phyloP scores from a whole-genome alignment of 2,329 filamentous ascomycete species.

The Stagonosporopsis cucurbitacearum region DNA sequence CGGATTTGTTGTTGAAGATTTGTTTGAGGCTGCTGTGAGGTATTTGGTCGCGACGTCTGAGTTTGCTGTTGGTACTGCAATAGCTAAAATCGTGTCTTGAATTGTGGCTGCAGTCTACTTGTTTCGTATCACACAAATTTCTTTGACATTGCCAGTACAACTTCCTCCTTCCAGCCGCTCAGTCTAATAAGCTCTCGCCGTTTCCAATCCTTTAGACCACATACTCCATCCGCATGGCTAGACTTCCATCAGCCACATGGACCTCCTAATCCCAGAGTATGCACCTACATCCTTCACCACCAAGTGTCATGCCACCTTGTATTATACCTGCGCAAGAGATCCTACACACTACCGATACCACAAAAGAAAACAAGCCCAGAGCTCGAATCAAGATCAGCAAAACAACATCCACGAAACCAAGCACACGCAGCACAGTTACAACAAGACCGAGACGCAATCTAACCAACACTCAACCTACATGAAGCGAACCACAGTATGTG shows the following conservation, averaged over 20 bases:
- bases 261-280: too few relatives aligned
- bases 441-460: not conserved
- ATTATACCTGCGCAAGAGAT: slow-evolving; percentile 27
- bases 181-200: not conserved
- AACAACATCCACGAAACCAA: not conserved
- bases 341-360: slow-evolving; percentile 27
- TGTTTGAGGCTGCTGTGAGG: too few relatives aligned
- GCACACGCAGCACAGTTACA: not conserved
- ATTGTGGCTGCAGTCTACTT: too few relatives aligned
- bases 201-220: too few relatives aligned
- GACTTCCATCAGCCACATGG: slow-evolving; percentile 23
- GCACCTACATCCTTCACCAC: slow-evolving; percentile 30
- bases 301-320: slow-evolving; percentile 20
- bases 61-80: too few relatives aligned
- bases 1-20: too few relatives aligned
- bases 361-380: slow-evolving; percentile 32
- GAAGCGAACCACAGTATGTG: too few relatives aligned
- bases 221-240: slow-evolving; percentile 23
- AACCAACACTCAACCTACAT: not conserved
- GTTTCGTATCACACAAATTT: too few relatives aligned
- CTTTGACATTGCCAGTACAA: not conserved
- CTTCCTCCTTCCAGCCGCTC: not conserved
- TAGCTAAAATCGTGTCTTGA: too few relatives aligned
- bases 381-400: not conserved
- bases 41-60: too few relatives aligned